phyloP scores from a whole-genome alignment of 2,329 filamentous ascomycete species.

The Tolypocladium sp. region DNA sequence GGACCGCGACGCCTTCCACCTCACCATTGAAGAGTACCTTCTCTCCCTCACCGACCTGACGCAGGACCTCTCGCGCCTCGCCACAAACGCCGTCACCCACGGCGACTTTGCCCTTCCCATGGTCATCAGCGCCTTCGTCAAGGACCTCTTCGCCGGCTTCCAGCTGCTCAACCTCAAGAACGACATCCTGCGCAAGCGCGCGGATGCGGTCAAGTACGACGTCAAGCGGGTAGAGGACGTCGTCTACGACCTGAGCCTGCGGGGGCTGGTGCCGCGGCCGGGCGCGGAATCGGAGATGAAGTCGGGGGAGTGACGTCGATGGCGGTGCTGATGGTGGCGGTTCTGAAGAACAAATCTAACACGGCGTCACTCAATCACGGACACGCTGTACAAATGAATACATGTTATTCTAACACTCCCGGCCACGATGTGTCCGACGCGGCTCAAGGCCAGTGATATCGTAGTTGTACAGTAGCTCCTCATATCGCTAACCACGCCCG shows the following conservation, averaged over 20 bases:
- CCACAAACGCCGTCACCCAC: conserved; percentile 83
- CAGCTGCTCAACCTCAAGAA: conserved; percentile 98
- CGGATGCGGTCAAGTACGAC: conserved; percentile 91
- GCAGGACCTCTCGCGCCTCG: conserved; percentile 82
- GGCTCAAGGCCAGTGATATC: background rate
- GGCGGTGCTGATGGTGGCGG: too few relatives aligned
- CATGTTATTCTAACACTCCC: background rate
- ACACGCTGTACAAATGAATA: background rate
- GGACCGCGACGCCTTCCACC: conserved; percentile 80
- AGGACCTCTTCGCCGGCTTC: conserved; percentile 91
- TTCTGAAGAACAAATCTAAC: background rate
- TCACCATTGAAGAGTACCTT: conserved; percentile 96
- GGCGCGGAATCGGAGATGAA: conserved; percentile 28
- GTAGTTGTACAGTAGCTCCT: background rate
- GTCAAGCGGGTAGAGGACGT: conserved; percentile 98
- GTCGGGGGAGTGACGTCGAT: conserved; percentile 10
- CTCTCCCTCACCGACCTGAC: conserved; percentile 78
- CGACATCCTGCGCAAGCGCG: conserved; percentile 76
- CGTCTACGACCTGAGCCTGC: conserved; percentile 86
- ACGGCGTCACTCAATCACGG: background rate
- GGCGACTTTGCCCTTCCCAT: conserved; percentile 81
- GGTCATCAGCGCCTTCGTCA: conserved; percentile 84
- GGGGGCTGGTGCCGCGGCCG: conserved; percentile 62
- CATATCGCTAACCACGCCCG: background rate
- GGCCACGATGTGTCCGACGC: background rate